Conservation (phyloP, 768 basidiomycete genomes). For the Nevesoporus exiguus region DNA sequence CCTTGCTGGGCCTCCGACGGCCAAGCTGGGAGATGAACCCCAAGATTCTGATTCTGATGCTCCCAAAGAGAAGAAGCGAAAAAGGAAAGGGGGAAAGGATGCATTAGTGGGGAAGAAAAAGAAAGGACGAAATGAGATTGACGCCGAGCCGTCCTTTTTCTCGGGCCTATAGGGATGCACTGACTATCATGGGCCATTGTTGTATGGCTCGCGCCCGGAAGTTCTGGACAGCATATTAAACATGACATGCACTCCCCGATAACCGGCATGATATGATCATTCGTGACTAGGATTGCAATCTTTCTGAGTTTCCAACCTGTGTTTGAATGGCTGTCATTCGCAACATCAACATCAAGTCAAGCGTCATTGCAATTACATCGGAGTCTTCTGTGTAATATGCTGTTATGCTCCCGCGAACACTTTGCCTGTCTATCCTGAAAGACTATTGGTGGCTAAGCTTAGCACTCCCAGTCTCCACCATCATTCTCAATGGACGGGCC, state of each 20-base stretch:
- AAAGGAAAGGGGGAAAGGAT: conserved; percentile 53
- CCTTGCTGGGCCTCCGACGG: conserved; percentile 2
- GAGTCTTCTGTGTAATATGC: background rate
- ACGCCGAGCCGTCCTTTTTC: conserved; percentile 63
- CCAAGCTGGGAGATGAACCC: conserved; percentile 21
- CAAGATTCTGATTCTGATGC: conserved; percentile 28
- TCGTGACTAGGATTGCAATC: no score
- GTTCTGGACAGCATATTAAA: background rate
- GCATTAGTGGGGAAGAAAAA: conserved; percentile 47
- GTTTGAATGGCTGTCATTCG: no score
- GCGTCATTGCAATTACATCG: background rate
- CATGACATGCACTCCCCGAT: background rate
- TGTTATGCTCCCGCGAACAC: background rate
- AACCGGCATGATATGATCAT: background rate
- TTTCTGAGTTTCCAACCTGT: no score
- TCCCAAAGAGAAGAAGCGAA: conserved; percentile 47
- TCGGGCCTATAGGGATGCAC: conserved; percentile 45
- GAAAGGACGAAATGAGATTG: conserved; percentile 58
- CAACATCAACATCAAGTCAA: background rate
- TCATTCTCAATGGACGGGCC: background rate
- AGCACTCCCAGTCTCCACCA: background rate
- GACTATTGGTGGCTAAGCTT: background rate
- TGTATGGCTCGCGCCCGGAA: background rate
- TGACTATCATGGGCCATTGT: background rate
- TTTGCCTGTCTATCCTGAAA: background rate